phyloP scores from a whole-genome alignment of 108 stramenopile species.

The Fistulifera solaris region DNA sequence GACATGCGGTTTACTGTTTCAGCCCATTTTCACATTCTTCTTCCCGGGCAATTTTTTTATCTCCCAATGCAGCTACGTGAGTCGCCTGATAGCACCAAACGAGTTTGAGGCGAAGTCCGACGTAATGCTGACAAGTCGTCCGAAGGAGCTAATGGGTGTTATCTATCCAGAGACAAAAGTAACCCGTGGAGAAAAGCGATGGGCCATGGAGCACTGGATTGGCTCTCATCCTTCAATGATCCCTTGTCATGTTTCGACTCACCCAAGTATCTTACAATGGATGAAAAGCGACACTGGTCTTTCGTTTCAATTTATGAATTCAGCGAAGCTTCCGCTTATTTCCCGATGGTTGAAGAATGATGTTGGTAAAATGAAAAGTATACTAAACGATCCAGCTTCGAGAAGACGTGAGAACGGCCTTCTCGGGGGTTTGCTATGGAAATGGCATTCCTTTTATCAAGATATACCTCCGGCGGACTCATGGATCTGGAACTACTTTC shows the following conservation, averaged over 20 bases:
- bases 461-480: conserved; percentile 24
- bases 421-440: conserved; percentile 30
- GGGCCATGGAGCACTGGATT: conserved; percentile 41
- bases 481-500: conserved; percentile 41
- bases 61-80: conserved; percentile 35
- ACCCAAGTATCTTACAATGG: conserved; percentile 1
- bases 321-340: no score
- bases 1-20: conserved; percentile 34
- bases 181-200: conserved; percentile 10
- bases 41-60: conserved; percentile 47
- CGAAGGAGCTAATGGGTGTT: no score
- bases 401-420: conserved; percentile 1
- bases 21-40: conserved; percentile 32
- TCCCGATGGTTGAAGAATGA: no score
- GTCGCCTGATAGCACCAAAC: conserved; percentile 24
- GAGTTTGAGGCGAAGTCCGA: conserved; percentile 13
- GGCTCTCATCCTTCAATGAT: conserved; percentile 37
- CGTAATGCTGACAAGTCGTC: no score
- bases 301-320: no score
- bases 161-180: not conserved
- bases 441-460: conserved; percentile 37
- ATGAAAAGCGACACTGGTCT: no score
- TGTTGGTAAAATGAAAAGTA: no score
- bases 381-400: no score
- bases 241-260: conserved; percentile 26